Base-by-base conservation (phyloP, 2,329 filamentous ascomycete genomes). In the Graphiopsis chlorocephala region DNA sequence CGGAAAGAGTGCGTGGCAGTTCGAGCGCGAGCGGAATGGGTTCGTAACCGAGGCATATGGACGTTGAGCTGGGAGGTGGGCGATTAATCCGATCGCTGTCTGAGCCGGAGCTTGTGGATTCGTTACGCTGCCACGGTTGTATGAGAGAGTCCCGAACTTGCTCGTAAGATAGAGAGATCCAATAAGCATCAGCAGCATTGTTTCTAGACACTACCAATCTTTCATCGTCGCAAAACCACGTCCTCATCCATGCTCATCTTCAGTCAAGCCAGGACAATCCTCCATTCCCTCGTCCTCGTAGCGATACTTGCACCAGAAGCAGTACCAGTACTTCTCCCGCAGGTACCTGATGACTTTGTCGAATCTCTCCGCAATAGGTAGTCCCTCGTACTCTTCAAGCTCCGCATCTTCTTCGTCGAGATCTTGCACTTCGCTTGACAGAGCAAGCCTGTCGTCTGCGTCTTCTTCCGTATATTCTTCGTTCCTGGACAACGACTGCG, bases 231-330 rank as follows among this genome's bases (percentile, higher is more conserved):
- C 3, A 10, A 45, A 1, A 12, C n/a, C 10, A 45, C 23, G 5
- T n/a, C 38, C 23, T 86, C 75, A 88, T 70, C 86, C 86, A 74
- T 89, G 86, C 72, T 97, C 93, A 73, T 97, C 93, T 78, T 97
- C 95, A 0, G 88, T 90, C 38, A 89, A 64, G 0, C 95, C 95
- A 0, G 95, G 94, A 81, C 95, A 99, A 0, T 91, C 93, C 14
- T 95, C 92, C 89, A 97, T 88, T 38, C 81, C 78, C 38, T 80
- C 81, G 72, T 92, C 88, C 0, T 88, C 85, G 75, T 97, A 99
- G 61, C 82, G 82, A 77, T 85, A 90, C 76, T 97, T 98, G 79
- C 95, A 99, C 91, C 93, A 99, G 75, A 97, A 97, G 79, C 95
- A 99, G 75, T 99, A 99, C 52, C 83, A 78, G 73, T 92, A 86